Evolutionary conservation across 208 protist genomes (phyloP).

Genomic region (Lotmaria passim): DNA sequence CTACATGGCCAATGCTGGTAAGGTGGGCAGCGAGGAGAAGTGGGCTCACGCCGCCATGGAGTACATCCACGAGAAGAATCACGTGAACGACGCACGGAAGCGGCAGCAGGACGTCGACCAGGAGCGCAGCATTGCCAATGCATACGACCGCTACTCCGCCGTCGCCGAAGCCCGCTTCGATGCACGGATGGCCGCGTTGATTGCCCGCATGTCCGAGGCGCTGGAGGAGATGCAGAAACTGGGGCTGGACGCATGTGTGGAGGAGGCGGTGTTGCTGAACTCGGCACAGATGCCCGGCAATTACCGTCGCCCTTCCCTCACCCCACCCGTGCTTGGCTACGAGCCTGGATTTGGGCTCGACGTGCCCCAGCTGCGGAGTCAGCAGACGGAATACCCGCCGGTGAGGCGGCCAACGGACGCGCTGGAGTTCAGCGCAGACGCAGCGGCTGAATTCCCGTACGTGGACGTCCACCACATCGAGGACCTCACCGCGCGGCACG

Average conservation of each 20-base stretch:
- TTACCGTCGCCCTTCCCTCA: slow-evolving; percentile 74
- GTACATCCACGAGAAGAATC: slow-evolving; percentile 89
- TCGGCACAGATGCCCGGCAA: slow-evolving; percentile 77
- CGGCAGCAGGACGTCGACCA: slow-evolving; percentile 75
- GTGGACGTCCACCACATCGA: slow-evolving; percentile 65
- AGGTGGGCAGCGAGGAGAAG: slow-evolving; percentile 86
- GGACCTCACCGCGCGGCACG: slow-evolving; percentile 51
- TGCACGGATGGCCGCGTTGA: slow-evolving; percentile 49
- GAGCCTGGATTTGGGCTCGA: slow-evolving; percentile 88
- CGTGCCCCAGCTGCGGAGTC: slow-evolving; percentile 80
- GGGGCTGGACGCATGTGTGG: slow-evolving; percentile 47
- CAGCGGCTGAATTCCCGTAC: slow-evolving; percentile 57
- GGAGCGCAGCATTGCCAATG: slow-evolving; percentile 65
- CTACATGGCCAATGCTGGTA: slow-evolving; percentile 74
- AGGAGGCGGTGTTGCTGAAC: slow-evolving; percentile 76
- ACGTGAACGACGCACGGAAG: slow-evolving; percentile 82
- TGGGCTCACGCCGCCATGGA: slow-evolving; percentile 89
- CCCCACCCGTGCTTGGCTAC: slow-evolving; percentile 79
- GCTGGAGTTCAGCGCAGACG: slow-evolving; percentile 38
- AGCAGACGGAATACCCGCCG: slow-evolving; percentile 80
- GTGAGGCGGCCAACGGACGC: slow-evolving; percentile 58
- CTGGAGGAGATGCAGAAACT: slow-evolving; percentile 70
- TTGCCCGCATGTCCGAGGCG: slow-evolving; percentile 67
- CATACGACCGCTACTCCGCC: slow-evolving; percentile 75
- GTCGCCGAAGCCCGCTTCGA: slow-evolving; percentile 61